A percentile compares a stretch with the other conserved stretches of the same genome.
phyloP scores from a whole-genome alignment of 2,329 filamentous ascomycete species.

The Cucurbitaria berberidis region DNA sequence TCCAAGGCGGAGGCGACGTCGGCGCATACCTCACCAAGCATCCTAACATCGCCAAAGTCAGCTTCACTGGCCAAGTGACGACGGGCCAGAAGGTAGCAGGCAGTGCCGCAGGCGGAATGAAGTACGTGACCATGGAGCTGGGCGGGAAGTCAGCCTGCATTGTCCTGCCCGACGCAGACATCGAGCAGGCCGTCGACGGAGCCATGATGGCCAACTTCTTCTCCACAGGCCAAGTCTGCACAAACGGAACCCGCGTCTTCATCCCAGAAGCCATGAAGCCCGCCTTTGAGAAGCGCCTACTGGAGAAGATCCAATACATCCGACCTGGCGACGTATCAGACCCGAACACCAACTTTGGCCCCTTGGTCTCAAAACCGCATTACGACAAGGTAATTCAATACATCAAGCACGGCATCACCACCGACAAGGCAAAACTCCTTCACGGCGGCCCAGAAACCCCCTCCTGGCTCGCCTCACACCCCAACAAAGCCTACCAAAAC shows the following conservation, averaged over 20 bases:
- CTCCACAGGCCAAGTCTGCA: conserved; percentile 89
- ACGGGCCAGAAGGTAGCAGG: conserved; percentile 83
- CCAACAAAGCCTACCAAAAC: conserved; percentile 51
- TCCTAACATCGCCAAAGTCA: conserved; percentile 78
- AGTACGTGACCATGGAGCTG: conserved; percentile 90
- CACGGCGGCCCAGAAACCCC: conserved; percentile 72
- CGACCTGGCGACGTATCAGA: conserved; percentile 77
- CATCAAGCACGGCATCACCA: conserved; percentile 74
- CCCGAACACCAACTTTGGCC: conserved; percentile 78
- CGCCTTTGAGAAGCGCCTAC: conserved; percentile 70
- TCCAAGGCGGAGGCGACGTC: conserved; percentile 79
- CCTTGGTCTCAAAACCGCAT: conserved; percentile 76
- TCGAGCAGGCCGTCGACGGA: conserved; percentile 82
- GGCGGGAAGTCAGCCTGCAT: conserved; percentile 85
- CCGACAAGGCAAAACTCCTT: conserved; percentile 75
- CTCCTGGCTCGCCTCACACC: conserved; percentile 51
- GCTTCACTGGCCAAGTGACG: conserved; percentile 85
- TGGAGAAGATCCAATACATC: conserved; percentile 73
- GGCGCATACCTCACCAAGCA: conserved; percentile 78
- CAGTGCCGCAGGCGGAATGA: conserved; percentile 78
- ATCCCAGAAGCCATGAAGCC: conserved; percentile 70
- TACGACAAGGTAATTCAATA: conserved; percentile 79
- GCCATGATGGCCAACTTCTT: conserved; percentile 96
- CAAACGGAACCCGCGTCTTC: conserved; percentile 89
- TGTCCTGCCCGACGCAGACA: conserved; percentile 77